Base-by-base conservation (phyloP, 495 filamentous ascomycete genomes). In the Aspergillus sparsus region DNA sequence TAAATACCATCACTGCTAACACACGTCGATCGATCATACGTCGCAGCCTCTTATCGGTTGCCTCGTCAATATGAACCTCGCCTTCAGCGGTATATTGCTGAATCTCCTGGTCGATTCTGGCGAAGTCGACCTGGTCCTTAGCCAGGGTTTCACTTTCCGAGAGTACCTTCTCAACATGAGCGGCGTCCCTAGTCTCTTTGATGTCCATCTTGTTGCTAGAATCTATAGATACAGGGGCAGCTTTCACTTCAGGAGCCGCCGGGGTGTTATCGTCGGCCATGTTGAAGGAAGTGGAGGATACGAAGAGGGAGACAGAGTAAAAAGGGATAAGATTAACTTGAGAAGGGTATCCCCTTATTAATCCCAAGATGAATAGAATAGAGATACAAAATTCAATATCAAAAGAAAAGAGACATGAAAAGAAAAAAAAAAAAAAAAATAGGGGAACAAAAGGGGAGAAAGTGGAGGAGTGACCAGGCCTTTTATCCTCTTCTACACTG, bases 51-150 rank as follows among this genome's bases (percentile, higher is more conserved):
- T 70, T 76, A 62, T 82, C 82, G 33, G 84, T 83, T 36, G 74
- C 81, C 15, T 78, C 71, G 10, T 81, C 77, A 58, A 90, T 82
- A 3, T 81, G 71, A 34, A 87, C 70, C 5, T 63, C 66, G 1
- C 68, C 77, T 6, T 73, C 76, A 34, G 76, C 74, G 18, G 81
- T 81, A 65, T 90, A 89, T 66, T 85, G 82, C 61, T 82, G 83
- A 32, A 90, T 69, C 65, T 89, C 87, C 49, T 77, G 74, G 68
- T 89, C 87, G 15, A 90, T 74, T 62, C 79, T 82, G 21, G 75
- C 68, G 45, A 77, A 78, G 61, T 85, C 78, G 47, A 77, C 76
- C 12, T 75, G 73, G 13, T 84, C 77, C 31, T 85, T 82, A 56
- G 76, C 68, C 36, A 77, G 62, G 34, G 66, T 63, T 53, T 77